Base-by-base conservation (phyloP, 139 green algal species). In the Micractinium sp. region DNA sequence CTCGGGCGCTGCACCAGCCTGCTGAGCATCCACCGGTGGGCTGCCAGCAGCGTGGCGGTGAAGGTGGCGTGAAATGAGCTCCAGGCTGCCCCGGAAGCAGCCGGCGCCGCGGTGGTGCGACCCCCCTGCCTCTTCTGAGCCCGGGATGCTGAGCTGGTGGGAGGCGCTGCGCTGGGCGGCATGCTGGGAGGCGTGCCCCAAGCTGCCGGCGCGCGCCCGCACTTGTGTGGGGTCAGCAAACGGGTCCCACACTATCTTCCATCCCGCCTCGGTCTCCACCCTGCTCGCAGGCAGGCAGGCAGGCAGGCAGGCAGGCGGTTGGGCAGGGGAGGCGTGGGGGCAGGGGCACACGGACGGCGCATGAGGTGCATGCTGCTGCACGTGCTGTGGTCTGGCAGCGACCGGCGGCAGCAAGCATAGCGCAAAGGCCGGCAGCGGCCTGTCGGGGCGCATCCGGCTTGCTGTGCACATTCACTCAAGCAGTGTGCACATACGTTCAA, bases 261-360 rank as follows among this genome's bases (percentile, higher is more conserved):
- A 89, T 5, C 85, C 85, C 53, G 38, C 22, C 73, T 89, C 74
- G 33, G 85, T 89, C 85, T 89, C 85, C 85, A 89, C 85, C 9
- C 74, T 89, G n/a, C 31, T 9, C 33, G 35, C 73, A 16, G 73
- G n/a, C 14, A 29, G 18, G 23, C 3, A 36, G 73, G 73, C 27
- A 47, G 31, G 75, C 16, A 35, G 73, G n/a, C 4, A 35, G n/a
- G 33, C n/a, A 79, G n/a, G 75, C 20, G 36, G 75, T 33, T 4
- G 18, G 35, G 16, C 75, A 60, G 36, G 4, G 25, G 36, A 13
- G 9, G 14, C 12, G 19, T n/a, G 15, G 7, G 73, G 73, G 73
- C n/a, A 23, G 33, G 47, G 73, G 73, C n/a, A 25, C 19, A 19
- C 1, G 31, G 73, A 27, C 73, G 47, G 73, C 0, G 31, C n/a